phyloP scores from a whole-genome alignment of 169 alveolate species.

The Eimeria praecox region DNA sequence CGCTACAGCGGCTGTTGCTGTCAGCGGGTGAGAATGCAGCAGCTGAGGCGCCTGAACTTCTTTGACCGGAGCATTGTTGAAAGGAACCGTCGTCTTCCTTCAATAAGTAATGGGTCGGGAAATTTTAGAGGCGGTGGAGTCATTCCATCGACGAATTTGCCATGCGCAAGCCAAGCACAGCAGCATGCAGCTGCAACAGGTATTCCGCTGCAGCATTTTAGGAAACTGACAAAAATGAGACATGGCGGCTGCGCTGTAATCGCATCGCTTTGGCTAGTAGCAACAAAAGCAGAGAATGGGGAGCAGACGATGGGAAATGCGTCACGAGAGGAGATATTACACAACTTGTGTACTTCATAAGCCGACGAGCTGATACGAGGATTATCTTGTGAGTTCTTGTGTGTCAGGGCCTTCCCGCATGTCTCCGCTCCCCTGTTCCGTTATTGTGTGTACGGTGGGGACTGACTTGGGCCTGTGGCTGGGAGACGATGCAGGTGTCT shows the following conservation, averaged over 20 bases:
- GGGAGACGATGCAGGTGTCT: slow-evolving; percentile 66
- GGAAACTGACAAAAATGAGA: background rate
- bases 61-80: slow-evolving; percentile 75
- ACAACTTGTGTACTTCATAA: background rate
- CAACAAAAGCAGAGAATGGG: background rate
- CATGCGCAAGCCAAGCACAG: slow-evolving; percentile 8
- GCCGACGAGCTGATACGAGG: background rate
- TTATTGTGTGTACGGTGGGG: slow-evolving; percentile 76
- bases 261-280: background rate
- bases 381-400: background rate
- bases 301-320: too few species aligned
- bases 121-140: background rate
- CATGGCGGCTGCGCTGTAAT: background rate
- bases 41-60: slow-evolving; percentile 76
- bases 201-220: background rate
- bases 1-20: background rate
- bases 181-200: slow-evolving; percentile 69
- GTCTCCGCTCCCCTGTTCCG: slow-evolving; percentile 59
- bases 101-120: background rate
- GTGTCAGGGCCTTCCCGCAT: slow-evolving; percentile 41
- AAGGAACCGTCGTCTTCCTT: background rate
- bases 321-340: background rate
- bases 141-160: background rate
- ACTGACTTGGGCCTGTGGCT: slow-evolving; percentile 67
- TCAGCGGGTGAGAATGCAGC: slow-evolving; percentile 61